These are phyloP conservation scores for Podospora fimiseda DNA, from an alignment of 495 filamentous ascomycete genomes.

Conservation along the genomic window DNA sequence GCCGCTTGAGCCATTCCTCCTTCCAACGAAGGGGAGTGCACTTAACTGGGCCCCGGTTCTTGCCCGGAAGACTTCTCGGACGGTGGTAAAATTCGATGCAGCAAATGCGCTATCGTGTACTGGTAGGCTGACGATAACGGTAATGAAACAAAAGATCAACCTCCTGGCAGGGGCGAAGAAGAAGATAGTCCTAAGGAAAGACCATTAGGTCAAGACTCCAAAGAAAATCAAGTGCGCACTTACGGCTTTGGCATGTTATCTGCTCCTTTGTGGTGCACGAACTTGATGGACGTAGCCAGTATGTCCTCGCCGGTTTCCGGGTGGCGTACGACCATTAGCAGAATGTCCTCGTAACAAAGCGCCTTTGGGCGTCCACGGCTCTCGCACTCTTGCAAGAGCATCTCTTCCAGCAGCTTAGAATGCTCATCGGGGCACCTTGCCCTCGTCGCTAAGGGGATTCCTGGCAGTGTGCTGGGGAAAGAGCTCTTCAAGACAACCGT, in stretches of 20 bases:
- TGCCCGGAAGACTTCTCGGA: slow-evolving; percentile 15
- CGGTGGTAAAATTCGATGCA: slow-evolving; percentile 10
- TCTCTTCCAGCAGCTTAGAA: slow-evolving; percentile 15
- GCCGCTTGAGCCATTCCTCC: slow-evolving; percentile 22
- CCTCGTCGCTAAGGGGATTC: no score
- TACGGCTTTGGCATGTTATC: slow-evolving; percentile 32
- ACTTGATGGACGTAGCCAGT: slow-evolving; percentile 21
- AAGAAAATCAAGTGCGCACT: slow-evolving; percentile 9
- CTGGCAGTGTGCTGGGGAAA: no score
- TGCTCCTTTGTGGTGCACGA: slow-evolving; percentile 25
- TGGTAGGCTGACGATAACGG: slow-evolving; percentile 11
- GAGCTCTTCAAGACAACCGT: no score
- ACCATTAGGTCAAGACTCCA: neutral
- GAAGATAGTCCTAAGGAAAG: slow-evolving; percentile 15
- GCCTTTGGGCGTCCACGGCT: slow-evolving; percentile 15
- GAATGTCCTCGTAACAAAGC: slow-evolving; percentile 26
- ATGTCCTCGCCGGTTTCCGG: slow-evolving; percentile 20
- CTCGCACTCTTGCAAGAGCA: slow-evolving; percentile 12
- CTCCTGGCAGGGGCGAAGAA: slow-evolving; percentile 13
- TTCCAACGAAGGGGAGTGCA: slow-evolving; percentile 21
- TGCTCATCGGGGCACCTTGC: no score
- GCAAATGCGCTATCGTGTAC: slow-evolving; percentile 12
- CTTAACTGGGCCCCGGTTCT: slow-evolving; percentile 19
- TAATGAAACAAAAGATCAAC: slow-evolving; percentile 18
- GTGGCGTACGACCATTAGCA: slow-evolving; percentile 22